Percentiles rank a stretch among this genome's conserved stretches.
Conservation (phyloP, 192 early-diverging fungal species). For the Chytriomyces confervae region DNA sequence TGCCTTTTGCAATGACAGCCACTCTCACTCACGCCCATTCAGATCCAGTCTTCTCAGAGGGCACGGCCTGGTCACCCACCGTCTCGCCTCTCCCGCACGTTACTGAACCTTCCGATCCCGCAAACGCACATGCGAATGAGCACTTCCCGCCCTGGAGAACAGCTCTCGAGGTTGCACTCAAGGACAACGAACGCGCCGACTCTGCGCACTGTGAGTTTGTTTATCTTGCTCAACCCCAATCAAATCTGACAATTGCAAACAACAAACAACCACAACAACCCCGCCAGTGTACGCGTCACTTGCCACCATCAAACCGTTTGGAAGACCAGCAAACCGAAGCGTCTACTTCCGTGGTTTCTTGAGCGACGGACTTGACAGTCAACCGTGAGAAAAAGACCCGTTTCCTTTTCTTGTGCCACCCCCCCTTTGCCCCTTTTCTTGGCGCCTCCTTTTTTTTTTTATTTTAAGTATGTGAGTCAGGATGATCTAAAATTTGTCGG, state of each 20-base stretch:
- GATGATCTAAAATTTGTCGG: too few species aligned
- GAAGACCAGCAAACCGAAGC: conserved; percentile 41
- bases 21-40: too few species aligned
- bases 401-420: not conserved
- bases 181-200: conserved; percentile 21
- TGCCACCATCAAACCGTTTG: conserved; percentile 46
- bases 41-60: too few species aligned
- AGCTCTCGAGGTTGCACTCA: conserved; percentile 11
- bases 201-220: conserved; percentile 22
- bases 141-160: conserved; percentile 29
- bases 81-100: too few species aligned
- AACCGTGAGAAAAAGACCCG: not conserved
- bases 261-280: not conserved
- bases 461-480: too few species aligned
- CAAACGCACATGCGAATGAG: not conserved
- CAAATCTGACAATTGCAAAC: not conserved
- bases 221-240: not conserved
- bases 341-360: conserved; percentile 47
- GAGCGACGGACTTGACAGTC: conserved; percentile 20
- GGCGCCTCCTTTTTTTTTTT: too few species aligned
- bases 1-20: too few species aligned
- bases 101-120: too few species aligned
- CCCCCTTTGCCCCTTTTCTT: not conserved
- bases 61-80: too few species aligned
- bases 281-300: conserved; percentile 38